These are phyloP conservation scores for Neophaeococcomyces aloes DNA, from an alignment of 2,329 filamentous ascomycete species.

Conservation along the genomic window DNA sequence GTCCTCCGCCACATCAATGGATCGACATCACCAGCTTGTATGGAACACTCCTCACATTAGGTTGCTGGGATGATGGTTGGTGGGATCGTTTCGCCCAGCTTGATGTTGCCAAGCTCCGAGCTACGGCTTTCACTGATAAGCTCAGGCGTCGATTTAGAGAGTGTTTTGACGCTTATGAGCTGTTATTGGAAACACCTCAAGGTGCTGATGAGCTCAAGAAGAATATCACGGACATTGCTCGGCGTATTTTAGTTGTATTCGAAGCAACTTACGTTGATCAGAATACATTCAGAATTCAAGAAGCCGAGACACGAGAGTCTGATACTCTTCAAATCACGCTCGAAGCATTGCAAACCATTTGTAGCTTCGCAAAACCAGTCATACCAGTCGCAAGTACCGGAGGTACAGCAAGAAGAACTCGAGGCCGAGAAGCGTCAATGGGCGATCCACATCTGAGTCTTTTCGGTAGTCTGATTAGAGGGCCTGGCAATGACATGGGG, in stretches of 20 bases:
- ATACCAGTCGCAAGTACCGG: neutral
- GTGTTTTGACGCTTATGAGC: constrained; percentile 31
- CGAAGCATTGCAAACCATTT: neutral
- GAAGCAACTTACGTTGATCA: neutral
- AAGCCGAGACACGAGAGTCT: neutral
- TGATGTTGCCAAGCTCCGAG: constrained; percentile 33
- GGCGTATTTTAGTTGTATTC: neutral
- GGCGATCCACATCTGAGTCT: neutral
- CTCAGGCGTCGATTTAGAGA: constrained; percentile 28
- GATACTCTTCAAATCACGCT: neutral
- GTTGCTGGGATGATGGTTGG: constrained; percentile 34
- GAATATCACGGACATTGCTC: neutral
- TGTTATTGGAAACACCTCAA: neutral
- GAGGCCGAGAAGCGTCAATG: neutral
- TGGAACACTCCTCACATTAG: constrained; percentile 36
- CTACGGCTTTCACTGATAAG: constrained; percentile 37
- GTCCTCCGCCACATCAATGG: constrained; percentile 29
- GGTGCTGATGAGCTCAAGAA: neutral
- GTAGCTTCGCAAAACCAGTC: neutral
- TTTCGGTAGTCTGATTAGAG: neutral
- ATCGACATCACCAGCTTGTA: constrained; percentile 36
- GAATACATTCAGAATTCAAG: constrained; percentile 1
- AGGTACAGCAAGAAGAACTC: constrained; percentile 1
- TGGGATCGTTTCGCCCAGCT: constrained; percentile 33
- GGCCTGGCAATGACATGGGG: neutral